Conservation (phyloP, 371 early-diverging fungal species). For the Gilbertella persicaria region DNA sequence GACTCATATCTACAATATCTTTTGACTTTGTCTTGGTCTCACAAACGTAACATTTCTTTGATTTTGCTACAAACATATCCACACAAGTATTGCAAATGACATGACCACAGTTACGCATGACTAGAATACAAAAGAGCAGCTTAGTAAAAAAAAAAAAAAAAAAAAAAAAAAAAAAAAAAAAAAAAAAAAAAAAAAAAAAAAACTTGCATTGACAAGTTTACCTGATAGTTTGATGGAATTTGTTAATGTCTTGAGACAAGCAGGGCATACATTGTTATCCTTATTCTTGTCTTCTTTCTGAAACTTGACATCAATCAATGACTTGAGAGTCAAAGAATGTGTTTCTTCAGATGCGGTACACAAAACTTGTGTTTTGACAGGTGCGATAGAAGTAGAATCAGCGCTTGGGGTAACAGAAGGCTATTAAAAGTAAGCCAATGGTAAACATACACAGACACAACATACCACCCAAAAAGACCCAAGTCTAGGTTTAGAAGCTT, state of each 20-base stretch:
- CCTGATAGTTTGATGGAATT: constrained; percentile 75
- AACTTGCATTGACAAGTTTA: constrained; percentile 23
- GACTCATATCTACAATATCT: constrained; percentile 74
- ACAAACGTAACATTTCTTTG: constrained; percentile 82
- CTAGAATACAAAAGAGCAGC: constrained; percentile 39
- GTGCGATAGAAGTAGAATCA: constrained; percentile 58
- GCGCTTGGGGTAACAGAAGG: constrained; percentile 79
- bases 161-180: neutral
- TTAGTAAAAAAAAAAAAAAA: constrained; percentile 1
- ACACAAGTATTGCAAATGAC: constrained; percentile 82
- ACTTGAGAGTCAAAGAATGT: constrained; percentile 78
- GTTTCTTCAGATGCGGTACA: constrained; percentile 72
- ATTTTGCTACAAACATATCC: constrained; percentile 73
- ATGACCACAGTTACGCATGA: constrained; percentile 85
- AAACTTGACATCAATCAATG: constrained; percentile 75
- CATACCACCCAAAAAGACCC: constrained; percentile 85
- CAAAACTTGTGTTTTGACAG: constrained; percentile 52
- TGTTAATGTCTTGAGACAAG: constrained; percentile 79
- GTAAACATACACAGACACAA: constrained; percentile 10
- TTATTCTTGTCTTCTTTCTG: constrained; percentile 41
- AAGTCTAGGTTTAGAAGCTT: constrained; percentile 59
- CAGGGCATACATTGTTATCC: constrained; percentile 68
- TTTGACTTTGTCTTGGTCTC: constrained; percentile 68
- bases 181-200: neutral
- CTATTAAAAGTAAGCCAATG: constrained; percentile 30